Base-by-base conservation (phyloP, 352 stramenopile species). In the Globisporangium mamillatum region DNA sequence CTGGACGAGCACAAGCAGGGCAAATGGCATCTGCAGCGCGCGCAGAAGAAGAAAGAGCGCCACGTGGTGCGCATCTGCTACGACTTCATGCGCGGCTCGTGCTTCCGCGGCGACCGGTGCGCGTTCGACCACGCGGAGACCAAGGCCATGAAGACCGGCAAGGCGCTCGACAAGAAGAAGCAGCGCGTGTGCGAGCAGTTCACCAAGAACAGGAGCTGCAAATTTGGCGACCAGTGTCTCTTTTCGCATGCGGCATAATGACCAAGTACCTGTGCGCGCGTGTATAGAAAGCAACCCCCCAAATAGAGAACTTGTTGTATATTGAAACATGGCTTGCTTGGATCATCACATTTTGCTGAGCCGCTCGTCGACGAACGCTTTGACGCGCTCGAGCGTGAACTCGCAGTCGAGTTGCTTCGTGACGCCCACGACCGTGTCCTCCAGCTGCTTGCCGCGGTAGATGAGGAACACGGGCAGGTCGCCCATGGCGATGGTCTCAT, bases 11-110 rank as follows among this genome's bases (percentile, higher is more conserved):
- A 95, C 63, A 84, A 85, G 46, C 71, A 70, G 18, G 88, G 88
- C 44, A 95, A 95, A 72, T 95, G 88, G 88, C 88, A 95, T 60
- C 86, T 84, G 69, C 86, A 92, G 67, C 86, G 88, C 29, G 73
- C 74, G 34, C 76, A 89, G 48, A 73, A 91, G 64, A 86, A 88
- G 67, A 90, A 88, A 63, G 76, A 76, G 44, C 79, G 84, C 18
- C 85, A 92, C 59, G 77, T 84, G 8, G 78, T 91, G 16, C 84
- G 87, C 50, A 74, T 92, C 52, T 95, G 88, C 78, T 95, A 93
- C 70, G 86, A 95, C 60, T 94, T 93, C 63, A 78, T 91, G 70
- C 86, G 86, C 36, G 86, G 88, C n/a, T 65, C 77, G 48, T 95
- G 88, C 73, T 75, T 70, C 7, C 84, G 74, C 48, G 86, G 88